Evolutionary conservation across 768 basidiomycete species (phyloP), one percentile per base, ranked within the genome.

Genomic region (Strobilomyces echinocephalus): DNA sequence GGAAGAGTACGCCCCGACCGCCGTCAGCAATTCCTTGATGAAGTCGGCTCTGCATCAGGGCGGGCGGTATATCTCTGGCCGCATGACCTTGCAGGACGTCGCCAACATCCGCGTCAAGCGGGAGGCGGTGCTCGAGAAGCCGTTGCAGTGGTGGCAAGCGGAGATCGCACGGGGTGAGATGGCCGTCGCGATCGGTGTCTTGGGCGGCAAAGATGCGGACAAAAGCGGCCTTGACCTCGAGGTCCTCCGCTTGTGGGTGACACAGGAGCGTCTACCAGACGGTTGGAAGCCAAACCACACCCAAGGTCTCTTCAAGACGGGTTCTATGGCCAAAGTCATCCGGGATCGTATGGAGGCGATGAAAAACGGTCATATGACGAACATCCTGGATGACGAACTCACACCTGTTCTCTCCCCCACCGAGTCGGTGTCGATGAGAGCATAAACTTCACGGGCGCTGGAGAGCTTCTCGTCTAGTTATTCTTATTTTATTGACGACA

Each of bases 141-240:
- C 72, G 0, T 62, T 85, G 26, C 71, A 70, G 38, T 36, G 59
- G 21, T 45, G 80, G 24, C 81, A 82, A 54, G 76, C 76, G 0
- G 82, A 84, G 67, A 76, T 86, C 49, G 85, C 84, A 3, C 74
- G 83, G 15, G 83, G 83, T 8, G 85, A 87, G 65, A 81, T 85
- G 74, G 81, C 78, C 0, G 75, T 86, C 49, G 79, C 84, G 3
- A 70, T 85, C 7, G 82, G 80, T 1, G 74, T 86, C 16, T 48
- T 67, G 21, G 68, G 70, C 2, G 69, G 69, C 28, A 71, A 63
- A 31, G 65, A 66, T 5, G 70, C 66, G 2, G 65, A 54, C 31
- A 76, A 73, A 56, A 60, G 69, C 0, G 81, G 81, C 0, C 63
- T 79, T 14, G 77, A 77, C 0, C 65, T 76, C 2, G 73, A 77